Evolutionary conservation across 2,329 filamentous ascomycete genomes (phyloP).

Genomic region (Saccharata proteae): DNA sequence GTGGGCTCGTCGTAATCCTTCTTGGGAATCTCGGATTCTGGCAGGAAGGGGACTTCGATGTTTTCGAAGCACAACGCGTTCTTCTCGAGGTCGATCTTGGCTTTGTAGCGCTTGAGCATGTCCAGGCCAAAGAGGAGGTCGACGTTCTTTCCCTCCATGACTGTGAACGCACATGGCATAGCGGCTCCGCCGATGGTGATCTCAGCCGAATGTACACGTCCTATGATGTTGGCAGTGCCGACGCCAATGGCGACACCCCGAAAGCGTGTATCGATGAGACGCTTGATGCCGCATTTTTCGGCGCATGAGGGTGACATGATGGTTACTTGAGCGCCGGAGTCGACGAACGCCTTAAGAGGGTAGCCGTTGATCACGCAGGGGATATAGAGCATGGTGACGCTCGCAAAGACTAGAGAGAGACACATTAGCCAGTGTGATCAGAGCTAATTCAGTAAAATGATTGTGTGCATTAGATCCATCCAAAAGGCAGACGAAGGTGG

Average conservation of each 20-base stretch:
- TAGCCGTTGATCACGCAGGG: conserved; percentile 89
- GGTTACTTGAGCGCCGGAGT: conserved; percentile 93
- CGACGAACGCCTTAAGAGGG: conserved; percentile 89
- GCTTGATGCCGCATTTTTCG: conserved; percentile 88
- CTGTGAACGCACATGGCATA: conserved; percentile 89
- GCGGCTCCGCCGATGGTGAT: conserved; percentile 85
- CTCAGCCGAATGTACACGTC: conserved; percentile 87
- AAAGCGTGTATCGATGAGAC: conserved; percentile 84
- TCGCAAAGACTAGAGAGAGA: conserved; percentile 65
- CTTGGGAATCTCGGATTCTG: conserved; percentile 90
- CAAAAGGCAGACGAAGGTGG: too few species aligned
- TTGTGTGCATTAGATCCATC: too few species aligned
- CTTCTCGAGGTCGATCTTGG: conserved; percentile 74
- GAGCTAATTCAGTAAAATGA: too few species aligned
- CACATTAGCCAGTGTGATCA: too few species aligned
- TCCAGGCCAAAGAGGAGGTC: conserved; percentile 87
- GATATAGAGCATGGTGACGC: conserved; percentile 93
- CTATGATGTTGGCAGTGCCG: conserved; percentile 86
- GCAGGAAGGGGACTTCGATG: conserved; percentile 77
- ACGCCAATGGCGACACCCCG: conserved; percentile 87
- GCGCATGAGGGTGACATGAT: conserved; percentile 97
- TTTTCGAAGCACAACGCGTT: conserved; percentile 81
- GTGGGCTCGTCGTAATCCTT: conserved; percentile 67
- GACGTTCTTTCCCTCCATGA: conserved; percentile 98
- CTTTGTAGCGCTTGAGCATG: conserved; percentile 94